Base-by-base conservation (phyloP, 805 yeast species). In the Yarrowia sp. region DNA sequence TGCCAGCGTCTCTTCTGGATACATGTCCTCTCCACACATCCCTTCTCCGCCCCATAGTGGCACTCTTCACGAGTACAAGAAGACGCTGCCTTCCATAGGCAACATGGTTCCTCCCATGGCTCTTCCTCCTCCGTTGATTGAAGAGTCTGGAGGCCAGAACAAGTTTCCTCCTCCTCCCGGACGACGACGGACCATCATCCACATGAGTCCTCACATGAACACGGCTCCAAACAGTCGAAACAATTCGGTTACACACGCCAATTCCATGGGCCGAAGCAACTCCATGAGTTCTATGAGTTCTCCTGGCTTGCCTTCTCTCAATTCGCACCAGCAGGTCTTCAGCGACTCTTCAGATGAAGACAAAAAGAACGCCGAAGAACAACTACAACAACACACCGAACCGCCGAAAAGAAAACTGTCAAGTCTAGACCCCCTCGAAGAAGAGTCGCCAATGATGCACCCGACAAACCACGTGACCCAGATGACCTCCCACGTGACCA, bases 1-100 rank as follows among this genome's bases (percentile, higher is more conserved):
- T 7, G 5, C 22, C 1, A 19, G 8, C n/a, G 12, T 19, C 52
- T n/a, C 17, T 6, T 11, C 28, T 22, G n/a, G 26, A 11, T 32
- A 30, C 46, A 54, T 54, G 46, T 54, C 61, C 33, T 38, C 44
- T 7, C 46, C 61, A 4, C 61, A 36, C 35, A 54, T 54, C 7
- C 61, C 61, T 11, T 54, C 61, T 33, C 61, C 61, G 11, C 61
- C 61, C 33, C 61, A 54, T 22, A 36, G 46, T 6, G 61, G 61
- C 46, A 54, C 46, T 16, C 46, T 54, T 22, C 41, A 38, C 61
- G 59, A 51, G 41, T 35, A 35, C 43, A 36, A 36, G 59, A 54
- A 38, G 61, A 26, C 61, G 44, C 46, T 54, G n/a, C 61, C 61
- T 6, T 35, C 61, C 19, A 54, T 54, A 22, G 46, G 46, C 22